phyloP scores from a whole-genome alignment of 345 rosid genomes.

The Linum trigynum region DNA sequence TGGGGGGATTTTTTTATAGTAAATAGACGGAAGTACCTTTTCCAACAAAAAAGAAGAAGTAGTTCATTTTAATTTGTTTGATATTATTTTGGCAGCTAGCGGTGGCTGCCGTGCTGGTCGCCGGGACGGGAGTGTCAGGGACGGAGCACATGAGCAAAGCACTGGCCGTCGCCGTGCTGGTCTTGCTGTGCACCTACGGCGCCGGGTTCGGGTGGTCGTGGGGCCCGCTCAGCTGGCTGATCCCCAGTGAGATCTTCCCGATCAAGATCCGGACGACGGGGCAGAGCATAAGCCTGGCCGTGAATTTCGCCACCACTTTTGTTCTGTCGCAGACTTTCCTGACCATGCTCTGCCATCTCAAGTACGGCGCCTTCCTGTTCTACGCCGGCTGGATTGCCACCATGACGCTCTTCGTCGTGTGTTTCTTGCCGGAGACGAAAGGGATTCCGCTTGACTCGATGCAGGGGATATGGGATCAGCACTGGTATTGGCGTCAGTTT shows the following conservation, averaged over 20 bases:
- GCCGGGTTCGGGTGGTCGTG: constrained; percentile 74
- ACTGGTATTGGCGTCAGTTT: constrained; percentile 57
- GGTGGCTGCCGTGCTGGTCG: constrained; percentile 30
- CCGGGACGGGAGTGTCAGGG: constrained; percentile 37
- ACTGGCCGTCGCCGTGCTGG: constrained; percentile 30
- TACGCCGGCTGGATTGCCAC: constrained; percentile 46
- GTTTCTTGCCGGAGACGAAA: constrained; percentile 58
- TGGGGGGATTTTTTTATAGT: no score
- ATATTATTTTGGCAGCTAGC: constrained; percentile 8
- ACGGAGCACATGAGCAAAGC: constrained; percentile 32
- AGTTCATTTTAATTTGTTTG: background rate
- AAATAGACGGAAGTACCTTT: background rate
- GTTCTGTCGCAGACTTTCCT: constrained; percentile 50
- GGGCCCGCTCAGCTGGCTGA: constrained; percentile 58
- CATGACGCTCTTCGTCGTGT: constrained; percentile 42
- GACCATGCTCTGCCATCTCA: constrained; percentile 57
- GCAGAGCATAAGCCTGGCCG: constrained; percentile 48
- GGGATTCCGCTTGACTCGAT: constrained; percentile 51
- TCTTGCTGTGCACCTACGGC: constrained; percentile 44
- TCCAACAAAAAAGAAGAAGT: background rate
- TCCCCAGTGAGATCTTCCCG: constrained; percentile 65
- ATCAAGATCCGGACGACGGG: constrained; percentile 53
- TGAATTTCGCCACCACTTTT: constrained; percentile 40
- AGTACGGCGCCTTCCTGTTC: constrained; percentile 47
- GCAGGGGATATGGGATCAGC: constrained; percentile 47